These are phyloP conservation scores for Otatea glauca DNA, from an alignment of 176 grass and related monocot genomes.

Conservation along the genomic window DNA sequence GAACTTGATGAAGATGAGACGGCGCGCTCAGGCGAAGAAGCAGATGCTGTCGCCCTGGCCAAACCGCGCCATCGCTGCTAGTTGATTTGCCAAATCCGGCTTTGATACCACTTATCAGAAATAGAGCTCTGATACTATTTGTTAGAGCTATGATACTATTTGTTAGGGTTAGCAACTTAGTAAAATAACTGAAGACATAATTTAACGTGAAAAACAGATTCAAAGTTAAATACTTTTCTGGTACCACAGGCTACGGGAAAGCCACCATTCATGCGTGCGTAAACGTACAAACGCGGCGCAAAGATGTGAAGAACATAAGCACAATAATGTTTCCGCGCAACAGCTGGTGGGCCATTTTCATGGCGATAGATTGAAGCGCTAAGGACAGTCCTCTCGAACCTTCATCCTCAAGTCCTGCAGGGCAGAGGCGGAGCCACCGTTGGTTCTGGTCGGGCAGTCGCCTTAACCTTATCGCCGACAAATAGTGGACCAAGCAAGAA, in stretches of 20 bases:
- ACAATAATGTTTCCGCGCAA: background rate
- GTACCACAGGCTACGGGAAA: background rate
- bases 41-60: too few relatives aligned
- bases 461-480: background rate
- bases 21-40: too few relatives aligned
- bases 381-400: background rate
- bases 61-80: too few relatives aligned
- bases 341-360: background rate
- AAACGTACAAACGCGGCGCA: background rate
- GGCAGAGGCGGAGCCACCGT: background rate
- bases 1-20: too few relatives aligned
- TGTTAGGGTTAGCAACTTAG: too few relatives aligned
- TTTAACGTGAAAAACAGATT: too few relatives aligned
- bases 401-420: background rate
- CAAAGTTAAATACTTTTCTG: background rate
- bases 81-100: too few relatives aligned
- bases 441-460: background rate
- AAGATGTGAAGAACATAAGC: background rate
- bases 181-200: too few relatives aligned
- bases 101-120: too few relatives aligned
- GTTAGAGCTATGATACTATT: too few relatives aligned
- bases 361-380: background rate
- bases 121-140: too few relatives aligned
- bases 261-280: slow-evolving; percentile 9
- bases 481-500: background rate